Evolutionary conservation across 768 basidiomycete species (phyloP).

Genomic region (Lentinula detonsa): DNA sequence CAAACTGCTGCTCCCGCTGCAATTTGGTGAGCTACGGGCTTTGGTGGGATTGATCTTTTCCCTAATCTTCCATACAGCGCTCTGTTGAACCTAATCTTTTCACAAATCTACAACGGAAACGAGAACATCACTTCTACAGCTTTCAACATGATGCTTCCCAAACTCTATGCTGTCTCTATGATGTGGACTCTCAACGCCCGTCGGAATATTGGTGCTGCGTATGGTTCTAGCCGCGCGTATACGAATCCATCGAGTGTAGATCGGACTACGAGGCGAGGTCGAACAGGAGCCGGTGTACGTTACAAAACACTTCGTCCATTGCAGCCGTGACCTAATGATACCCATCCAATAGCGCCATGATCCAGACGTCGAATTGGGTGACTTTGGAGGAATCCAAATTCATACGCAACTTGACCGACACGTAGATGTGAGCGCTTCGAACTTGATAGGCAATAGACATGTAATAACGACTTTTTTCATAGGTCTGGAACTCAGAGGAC

Average conservation of each 20-base stretch:
- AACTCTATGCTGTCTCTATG: slow-evolving; percentile 29
- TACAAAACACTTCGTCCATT: neutral
- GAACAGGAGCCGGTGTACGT: neutral
- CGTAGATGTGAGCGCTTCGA: neutral
- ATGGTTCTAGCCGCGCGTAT: neutral
- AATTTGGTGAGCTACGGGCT: slow-evolving; percentile 20
- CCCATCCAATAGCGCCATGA: neutral
- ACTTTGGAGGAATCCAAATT: neutral
- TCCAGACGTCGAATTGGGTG: neutral
- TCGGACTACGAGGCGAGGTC: neutral
- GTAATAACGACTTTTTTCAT: neutral
- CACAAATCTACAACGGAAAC: slow-evolving; percentile 19
- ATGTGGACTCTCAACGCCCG: slow-evolving; percentile 31
- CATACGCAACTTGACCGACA: neutral
- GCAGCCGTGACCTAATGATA: neutral
- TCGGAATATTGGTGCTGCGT: slow-evolving; percentile 13
- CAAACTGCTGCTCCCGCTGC: slow-evolving; percentile 25
- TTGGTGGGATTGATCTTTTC: neutral
- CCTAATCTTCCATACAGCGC: slow-evolving; percentile 15
- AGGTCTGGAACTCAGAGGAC: neutral
- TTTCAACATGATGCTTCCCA: slow-evolving; percentile 25
- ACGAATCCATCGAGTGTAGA: neutral
- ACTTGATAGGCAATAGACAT: neutral
- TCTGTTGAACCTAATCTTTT: slow-evolving; percentile 27
- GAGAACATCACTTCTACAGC: slow-evolving; percentile 19